Evolutionary conservation across 2,329 filamentous ascomycete genomes (phyloP).

Genomic region (Penicillium vulpinum): DNA sequence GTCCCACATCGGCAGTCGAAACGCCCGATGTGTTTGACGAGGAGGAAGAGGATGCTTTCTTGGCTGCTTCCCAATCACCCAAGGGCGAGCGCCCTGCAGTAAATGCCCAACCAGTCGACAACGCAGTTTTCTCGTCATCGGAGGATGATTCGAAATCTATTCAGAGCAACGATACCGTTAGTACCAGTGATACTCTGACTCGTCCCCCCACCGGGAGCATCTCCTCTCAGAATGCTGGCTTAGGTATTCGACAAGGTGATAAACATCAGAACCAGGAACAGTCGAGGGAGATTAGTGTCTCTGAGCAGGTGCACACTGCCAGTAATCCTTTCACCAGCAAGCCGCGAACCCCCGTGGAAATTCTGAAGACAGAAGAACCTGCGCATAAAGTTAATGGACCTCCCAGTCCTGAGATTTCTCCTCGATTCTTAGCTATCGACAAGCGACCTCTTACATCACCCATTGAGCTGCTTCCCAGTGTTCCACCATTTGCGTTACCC

Average conservation of each 20-base stretch:
- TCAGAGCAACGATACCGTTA: constrained; percentile 26
- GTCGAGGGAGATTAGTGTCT: background rate
- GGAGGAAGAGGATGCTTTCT: constrained; percentile 52
- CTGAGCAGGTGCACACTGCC: constrained; percentile 17
- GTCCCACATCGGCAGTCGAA: constrained; percentile 40
- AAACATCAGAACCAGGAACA: constrained; percentile 4
- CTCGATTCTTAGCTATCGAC: constrained; percentile 38
- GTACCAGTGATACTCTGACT: constrained; percentile 26
- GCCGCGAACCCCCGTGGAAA: constrained; percentile 32
- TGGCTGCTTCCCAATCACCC: constrained; percentile 41
- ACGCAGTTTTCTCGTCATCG: constrained; percentile 5
- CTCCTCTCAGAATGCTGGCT: constrained; percentile 22
- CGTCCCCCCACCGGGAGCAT: constrained; percentile 14
- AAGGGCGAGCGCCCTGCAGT: constrained; percentile 15
- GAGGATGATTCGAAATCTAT: constrained; percentile 25
- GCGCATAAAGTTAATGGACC: constrained; percentile 22
- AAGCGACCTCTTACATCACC: constrained; percentile 47
- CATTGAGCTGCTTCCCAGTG: constrained; percentile 39
- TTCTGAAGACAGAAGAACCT: constrained; percentile 33
- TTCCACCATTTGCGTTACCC: constrained; percentile 44
- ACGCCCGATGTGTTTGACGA: constrained; percentile 52
- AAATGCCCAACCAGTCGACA: constrained; percentile 6
- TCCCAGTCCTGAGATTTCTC: constrained; percentile 39
- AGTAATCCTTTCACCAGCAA: constrained; percentile 24
- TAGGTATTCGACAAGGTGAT: constrained; percentile 31